A percentile compares a stretch with the other conserved stretches of the same genome.
These are phyloP conservation scores for Neobulgaria alba DNA, from an alignment of 2,329 filamentous ascomycete species.

Conservation along the genomic window DNA sequence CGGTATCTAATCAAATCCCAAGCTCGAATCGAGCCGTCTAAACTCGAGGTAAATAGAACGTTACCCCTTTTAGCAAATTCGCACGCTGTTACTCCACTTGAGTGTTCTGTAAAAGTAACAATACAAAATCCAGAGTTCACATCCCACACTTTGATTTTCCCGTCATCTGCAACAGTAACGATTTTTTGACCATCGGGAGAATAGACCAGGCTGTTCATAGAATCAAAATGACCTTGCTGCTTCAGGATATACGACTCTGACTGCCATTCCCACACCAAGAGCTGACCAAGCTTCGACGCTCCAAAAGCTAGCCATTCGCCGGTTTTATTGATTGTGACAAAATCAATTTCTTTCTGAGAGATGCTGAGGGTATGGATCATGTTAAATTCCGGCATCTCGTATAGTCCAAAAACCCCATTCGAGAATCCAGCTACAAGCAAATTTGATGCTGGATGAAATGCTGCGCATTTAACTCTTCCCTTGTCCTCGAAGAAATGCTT, in stretches of 20 bases:
- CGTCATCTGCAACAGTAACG: slow-evolving; percentile 90
- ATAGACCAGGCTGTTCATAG: slow-evolving; percentile 88
- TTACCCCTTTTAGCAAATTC: slow-evolving; percentile 94
- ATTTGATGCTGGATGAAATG: slow-evolving; percentile 78
- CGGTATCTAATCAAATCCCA: slow-evolving; percentile 96
- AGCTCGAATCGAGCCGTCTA: slow-evolving; percentile 88
- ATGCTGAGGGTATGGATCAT: slow-evolving; percentile 90
- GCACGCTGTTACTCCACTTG: slow-evolving; percentile 85
- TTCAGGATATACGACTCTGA: slow-evolving; percentile 98
- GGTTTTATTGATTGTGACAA: slow-evolving; percentile 85
- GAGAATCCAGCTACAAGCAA: slow-evolving; percentile 96
- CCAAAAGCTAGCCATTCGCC: slow-evolving; percentile 98
- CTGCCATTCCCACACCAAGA: slow-evolving; percentile 99
- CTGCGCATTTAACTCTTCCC: slow-evolving; percentile 80
- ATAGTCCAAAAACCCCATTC: slow-evolving; percentile 85
- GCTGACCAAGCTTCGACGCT: slow-evolving; percentile 85
- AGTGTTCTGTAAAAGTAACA: slow-evolving; percentile 96
- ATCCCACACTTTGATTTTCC: slow-evolving; percentile 98
- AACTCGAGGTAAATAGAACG: slow-evolving; percentile 87
- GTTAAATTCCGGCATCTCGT: slow-evolving; percentile 93
- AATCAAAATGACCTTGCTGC: slow-evolving; percentile 94
- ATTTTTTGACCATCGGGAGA: slow-evolving; percentile 90
- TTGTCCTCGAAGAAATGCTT: slow-evolving; percentile 90
- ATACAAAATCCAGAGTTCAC: slow-evolving; percentile 94
- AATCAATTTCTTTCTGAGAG: slow-evolving; percentile 93